Conservation (phyloP, 1,284 basidiomycete genomes). For the Sporisorium reilianum region DNA sequence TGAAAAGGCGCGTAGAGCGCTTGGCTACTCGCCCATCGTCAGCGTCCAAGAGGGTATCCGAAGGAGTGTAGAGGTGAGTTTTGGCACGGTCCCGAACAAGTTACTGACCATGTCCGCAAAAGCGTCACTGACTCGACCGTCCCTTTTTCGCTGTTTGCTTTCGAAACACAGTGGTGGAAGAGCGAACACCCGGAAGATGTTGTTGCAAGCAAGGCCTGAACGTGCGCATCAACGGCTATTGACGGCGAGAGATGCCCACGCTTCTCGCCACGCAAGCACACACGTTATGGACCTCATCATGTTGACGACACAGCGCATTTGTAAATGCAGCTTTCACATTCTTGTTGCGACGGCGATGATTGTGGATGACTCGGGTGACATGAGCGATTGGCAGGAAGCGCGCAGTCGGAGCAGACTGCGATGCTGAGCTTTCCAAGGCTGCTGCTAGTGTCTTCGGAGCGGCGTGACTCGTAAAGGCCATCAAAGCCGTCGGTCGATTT, state of each 20-base stretch:
- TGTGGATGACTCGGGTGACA: slow-evolving; percentile 1
- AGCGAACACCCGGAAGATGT: slow-evolving; percentile 50
- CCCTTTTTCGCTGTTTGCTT: not conserved
- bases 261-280: not conserved
- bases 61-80: slow-evolving; percentile 74
- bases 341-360: not conserved
- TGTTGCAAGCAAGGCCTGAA: slow-evolving; percentile 38
- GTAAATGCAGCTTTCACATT: too few relatives aligned
- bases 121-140: not conserved
- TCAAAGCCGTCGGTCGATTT: too few relatives aligned
- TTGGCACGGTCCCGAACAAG: not conserved
- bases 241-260: not conserved
- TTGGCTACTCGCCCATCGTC: slow-evolving; percentile 92
- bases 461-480: slow-evolving; percentile 5
- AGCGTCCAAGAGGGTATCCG: slow-evolving; percentile 89
- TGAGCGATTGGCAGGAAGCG: not conserved
- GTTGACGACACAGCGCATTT: not conserved
- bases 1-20: slow-evolving; percentile 89
- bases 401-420: not conserved
- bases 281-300: slow-evolving; percentile 1
- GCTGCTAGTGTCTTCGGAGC: too few relatives aligned
- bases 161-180: slow-evolving; percentile 44
- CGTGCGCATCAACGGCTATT: not conserved
- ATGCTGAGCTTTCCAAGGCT: too few relatives aligned
- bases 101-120: not conserved